phyloP scores from a whole-genome alignment of 2,329 filamentous ascomycete species.

The Clarireedia homoeocarpa region DNA sequence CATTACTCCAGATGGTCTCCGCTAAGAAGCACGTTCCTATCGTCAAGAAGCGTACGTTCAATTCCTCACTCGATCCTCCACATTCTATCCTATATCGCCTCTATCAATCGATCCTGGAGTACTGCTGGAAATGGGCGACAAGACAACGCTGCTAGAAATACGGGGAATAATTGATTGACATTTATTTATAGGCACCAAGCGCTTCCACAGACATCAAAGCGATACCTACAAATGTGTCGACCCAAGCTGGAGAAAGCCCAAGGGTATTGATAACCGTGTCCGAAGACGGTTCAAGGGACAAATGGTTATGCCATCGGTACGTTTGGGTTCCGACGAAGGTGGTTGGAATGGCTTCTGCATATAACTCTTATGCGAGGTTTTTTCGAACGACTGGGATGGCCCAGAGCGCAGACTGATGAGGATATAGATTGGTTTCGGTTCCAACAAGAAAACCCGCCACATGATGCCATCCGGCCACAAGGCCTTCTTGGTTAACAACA shows the following conservation, averaged over 20 bases:
- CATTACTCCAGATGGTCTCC: conserved; percentile 74
- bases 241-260: conserved; percentile 95
- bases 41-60: conserved; percentile 97
- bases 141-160: not conserved
- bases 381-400: not conserved
- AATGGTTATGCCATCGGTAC: conserved; percentile 95
- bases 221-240: conserved; percentile 93
- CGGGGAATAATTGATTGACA: not conserved
- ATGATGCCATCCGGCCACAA: conserved; percentile 99
- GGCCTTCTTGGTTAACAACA: conserved; percentile 98
- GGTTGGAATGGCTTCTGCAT: not conserved
- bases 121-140: not conserved
- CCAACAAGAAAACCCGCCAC: conserved; percentile 99
- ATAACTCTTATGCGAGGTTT: not conserved
- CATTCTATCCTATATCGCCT: not conserved
- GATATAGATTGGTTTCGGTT: conserved; percentile 88
- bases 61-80: conserved; percentile 2
- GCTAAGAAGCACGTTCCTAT: conserved; percentile 99
- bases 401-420: conserved; percentile 19
- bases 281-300: conserved; percentile 95
- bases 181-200: conserved; percentile 67
- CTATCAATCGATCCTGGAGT: not conserved
- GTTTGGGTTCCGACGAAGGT: conserved; percentile 33
- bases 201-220: conserved; percentile 95
- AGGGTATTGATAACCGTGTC: conserved; percentile 99